Conservation (phyloP, 768 basidiomycete genomes). For the Artomyces pyxidatus region DNA sequence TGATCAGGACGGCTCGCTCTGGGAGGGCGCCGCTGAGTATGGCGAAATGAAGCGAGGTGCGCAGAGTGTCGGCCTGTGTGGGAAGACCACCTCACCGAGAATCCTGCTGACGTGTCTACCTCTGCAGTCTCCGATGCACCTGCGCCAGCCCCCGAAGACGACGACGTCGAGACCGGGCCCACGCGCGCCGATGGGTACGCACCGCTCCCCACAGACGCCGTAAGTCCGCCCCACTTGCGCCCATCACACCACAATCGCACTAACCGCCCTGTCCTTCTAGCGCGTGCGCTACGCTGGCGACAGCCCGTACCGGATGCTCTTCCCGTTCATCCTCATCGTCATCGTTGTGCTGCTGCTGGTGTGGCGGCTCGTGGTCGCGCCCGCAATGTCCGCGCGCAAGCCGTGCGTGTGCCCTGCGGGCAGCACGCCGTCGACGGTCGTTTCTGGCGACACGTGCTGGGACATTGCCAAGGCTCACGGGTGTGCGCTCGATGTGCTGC, state of each 20-base stretch:
- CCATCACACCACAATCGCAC: neutral
- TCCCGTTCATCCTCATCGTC: constrained; percentile 16
- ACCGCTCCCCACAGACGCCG: constrained; percentile 6
- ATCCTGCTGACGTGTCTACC: neutral
- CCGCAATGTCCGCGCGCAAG: constrained; percentile 2
- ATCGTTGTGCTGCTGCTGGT: constrained; percentile 15
- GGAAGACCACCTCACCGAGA: neutral
- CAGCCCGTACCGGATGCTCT: constrained; percentile 16
- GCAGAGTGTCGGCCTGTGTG: neutral
- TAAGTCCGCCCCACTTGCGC: constrained; percentile 2
- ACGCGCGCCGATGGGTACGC: constrained; percentile 7
- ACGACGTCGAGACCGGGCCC: constrained; percentile 14
- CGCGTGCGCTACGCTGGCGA: constrained; percentile 1
- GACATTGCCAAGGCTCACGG: constrained; percentile 11
- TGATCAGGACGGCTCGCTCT: constrained; percentile 41
- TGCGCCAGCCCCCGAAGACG: neutral
- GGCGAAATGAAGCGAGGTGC: constrained; percentile 41
- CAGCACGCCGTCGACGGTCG: constrained; percentile 12
- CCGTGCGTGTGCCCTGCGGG: constrained; percentile 10
- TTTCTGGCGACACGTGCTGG: constrained; percentile 18
- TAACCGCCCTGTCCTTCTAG: neutral
- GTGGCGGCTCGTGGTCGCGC: constrained; percentile 12
- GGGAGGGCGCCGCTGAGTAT: constrained; percentile 52
- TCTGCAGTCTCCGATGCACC: constrained; percentile 1
- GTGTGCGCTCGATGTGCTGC: constrained; percentile 13